phyloP scores from a whole-genome alignment of 2,329 filamentous ascomycete genomes.

The Aspergillus caelatus region DNA sequence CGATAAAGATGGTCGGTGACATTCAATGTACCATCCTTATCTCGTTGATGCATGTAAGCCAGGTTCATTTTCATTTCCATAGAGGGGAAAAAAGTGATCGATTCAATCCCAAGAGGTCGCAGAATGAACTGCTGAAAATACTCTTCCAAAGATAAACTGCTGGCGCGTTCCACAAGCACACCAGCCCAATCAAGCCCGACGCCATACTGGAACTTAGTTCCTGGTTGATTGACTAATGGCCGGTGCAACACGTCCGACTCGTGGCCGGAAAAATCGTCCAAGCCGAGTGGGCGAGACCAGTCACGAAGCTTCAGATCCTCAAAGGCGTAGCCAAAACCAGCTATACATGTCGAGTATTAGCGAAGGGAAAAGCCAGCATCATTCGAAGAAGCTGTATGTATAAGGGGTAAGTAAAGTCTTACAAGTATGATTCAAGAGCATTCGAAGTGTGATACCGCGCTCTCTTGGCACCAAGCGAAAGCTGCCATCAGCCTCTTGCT shows the following conservation, averaged over 20 bases:
- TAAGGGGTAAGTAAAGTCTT: neutral
- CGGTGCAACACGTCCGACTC: slow-evolving; percentile 51
- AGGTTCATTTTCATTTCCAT: neutral
- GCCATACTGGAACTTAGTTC: slow-evolving; percentile 63
- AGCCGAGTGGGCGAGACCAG: slow-evolving; percentile 52
- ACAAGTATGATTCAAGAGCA: slow-evolving; percentile 57
- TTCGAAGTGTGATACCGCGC: slow-evolving; percentile 58
- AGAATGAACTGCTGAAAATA: slow-evolving; percentile 55
- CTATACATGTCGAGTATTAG: slow-evolving; percentile 28
- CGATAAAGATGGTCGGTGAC: slow-evolving; percentile 1
- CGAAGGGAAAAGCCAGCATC: neutral
- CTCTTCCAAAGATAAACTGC: slow-evolving; percentile 49
- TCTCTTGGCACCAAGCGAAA: slow-evolving; percentile 47
- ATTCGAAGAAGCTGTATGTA: neutral
- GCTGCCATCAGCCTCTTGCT: slow-evolving; percentile 25
- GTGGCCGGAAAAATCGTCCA: slow-evolving; percentile 62
- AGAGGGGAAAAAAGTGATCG: neutral
- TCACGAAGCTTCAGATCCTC: slow-evolving; percentile 55
- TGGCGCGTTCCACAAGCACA: slow-evolving; percentile 51
- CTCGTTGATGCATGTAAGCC: slow-evolving; percentile 4
- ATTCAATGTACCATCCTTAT: neutral
- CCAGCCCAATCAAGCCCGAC: slow-evolving; percentile 60
- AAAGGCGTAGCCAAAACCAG: slow-evolving; percentile 62
- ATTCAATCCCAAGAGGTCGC: slow-evolving; percentile 47
- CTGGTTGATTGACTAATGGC: slow-evolving; percentile 66